Evolutionary conservation across 1,284 basidiomycete genomes (phyloP), one percentile per base, ranked within the genome.

Genomic region (Filobasidium uniguttulatum): DNA sequence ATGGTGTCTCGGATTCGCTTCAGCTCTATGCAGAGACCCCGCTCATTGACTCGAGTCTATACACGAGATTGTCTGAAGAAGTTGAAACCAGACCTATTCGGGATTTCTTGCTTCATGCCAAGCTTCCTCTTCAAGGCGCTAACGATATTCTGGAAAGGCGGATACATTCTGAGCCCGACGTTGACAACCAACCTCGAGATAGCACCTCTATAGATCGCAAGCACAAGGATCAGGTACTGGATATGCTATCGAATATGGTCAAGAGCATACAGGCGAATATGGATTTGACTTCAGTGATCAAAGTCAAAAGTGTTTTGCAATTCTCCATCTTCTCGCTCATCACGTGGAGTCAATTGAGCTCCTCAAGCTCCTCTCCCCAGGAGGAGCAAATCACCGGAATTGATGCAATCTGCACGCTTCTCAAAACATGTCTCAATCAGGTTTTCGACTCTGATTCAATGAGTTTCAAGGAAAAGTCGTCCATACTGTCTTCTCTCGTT

Each of bases 21-120:
- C 14, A 33, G 31, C n/a, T 43, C 22, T 43, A 20, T 12, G n/a
- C 23, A 15, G 40, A 43, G 25, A 43, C 40, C 19, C 40, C 40
- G 12, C n/a, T 29, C 15, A 43, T 43, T 6, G 14, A 23, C 69
- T 54, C 55, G 40, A 51, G 55, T 48, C 20, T 68, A 20, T 73
- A 70, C 35, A 69, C 76, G 56, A 70, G 77, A 3, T 64, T 77
- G 12, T 37, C 19, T 10, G 40, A 43, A 19, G 25, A 43, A 28
- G 5, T n/a, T 4, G 25, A 29, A 14, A 28, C 25, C 19, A 43
- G n/a, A 17, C 26, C 40, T 8, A 80, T 90, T 51, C 77, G 80
- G 6, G 75, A 81, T 49, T 88, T 80, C 60, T 61, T 85, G 3
- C 70, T 90, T 2, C 61, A 77, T 48, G 83, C 81, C 22, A 70